Conservation (phyloP, 768 basidiomycete genomes). For the Russula dissimulans region DNA sequence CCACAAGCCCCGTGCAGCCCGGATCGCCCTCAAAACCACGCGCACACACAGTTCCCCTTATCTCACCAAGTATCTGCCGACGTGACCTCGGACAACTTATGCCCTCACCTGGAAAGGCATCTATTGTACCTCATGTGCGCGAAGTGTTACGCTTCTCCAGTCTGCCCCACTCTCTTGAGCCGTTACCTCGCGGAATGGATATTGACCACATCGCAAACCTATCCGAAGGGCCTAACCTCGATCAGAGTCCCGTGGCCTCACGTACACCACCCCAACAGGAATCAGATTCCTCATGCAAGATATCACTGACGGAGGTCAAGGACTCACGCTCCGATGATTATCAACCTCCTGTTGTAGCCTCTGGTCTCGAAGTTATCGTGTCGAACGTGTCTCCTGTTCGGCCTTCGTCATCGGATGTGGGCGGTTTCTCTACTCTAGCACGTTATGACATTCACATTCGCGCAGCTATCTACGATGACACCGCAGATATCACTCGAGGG, state of each 20-base stretch:
- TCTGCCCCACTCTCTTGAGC: slow-evolving; percentile 7
- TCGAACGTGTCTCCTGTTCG: neutral
- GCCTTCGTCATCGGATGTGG: neutral
- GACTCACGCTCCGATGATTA: neutral
- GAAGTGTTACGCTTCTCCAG: slow-evolving; percentile 18
- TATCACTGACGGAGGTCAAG: neutral
- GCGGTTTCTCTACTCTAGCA: neutral
- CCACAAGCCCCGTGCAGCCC: neutral
- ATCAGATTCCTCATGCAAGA: neutral
- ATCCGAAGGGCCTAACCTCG: neutral
- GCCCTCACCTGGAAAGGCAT: slow-evolving; percentile 4
- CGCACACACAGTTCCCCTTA: slow-evolving; percentile 14
- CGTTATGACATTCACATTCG: neutral
- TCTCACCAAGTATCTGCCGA: slow-evolving; percentile 4
- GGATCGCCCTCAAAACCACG: slow-evolving; percentile 4
- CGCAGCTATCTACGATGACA: neutral
- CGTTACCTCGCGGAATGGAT: neutral
- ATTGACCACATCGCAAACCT: neutral
- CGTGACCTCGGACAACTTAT: slow-evolving; percentile 11
- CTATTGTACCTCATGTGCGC: slow-evolving; percentile 6
- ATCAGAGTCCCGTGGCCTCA: neutral
- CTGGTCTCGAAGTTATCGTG: neutral
- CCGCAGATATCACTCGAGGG: neutral
- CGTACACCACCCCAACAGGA: neutral
- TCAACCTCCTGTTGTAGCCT: neutral